Conservation (phyloP, 1,139 yeast species). For the Scheffersomyces segobiensis region DNA sequence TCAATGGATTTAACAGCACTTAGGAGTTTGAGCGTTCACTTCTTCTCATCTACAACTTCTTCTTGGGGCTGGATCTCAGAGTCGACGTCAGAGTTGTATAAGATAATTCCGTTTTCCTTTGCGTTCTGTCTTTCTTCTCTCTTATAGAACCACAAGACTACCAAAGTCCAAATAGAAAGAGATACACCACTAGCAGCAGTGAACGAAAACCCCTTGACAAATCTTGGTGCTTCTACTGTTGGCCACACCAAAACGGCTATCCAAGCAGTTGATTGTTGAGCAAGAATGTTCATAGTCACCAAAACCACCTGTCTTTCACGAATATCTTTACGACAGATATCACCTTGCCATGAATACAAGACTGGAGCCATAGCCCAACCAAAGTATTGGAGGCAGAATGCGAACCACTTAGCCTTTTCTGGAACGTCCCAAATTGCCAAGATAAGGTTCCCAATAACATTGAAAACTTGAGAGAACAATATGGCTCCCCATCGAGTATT, state of each 20-base stretch:
- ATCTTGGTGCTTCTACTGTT: constrained; percentile 54
- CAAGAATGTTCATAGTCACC: constrained; percentile 46
- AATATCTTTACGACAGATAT: constrained; percentile 46
- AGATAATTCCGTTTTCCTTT: constrained; percentile 38
- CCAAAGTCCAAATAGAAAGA: constrained; percentile 54
- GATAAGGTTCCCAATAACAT: constrained; percentile 38
- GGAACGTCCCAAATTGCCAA: constrained; percentile 49
- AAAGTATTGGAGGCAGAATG: constrained; percentile 42
- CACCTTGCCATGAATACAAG: constrained; percentile 46
- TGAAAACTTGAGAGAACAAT: constrained; percentile 48
- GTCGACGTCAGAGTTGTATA: constrained; percentile 12
- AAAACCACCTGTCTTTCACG: constrained; percentile 45
- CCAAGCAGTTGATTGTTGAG: constrained; percentile 47
- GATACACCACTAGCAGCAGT: constrained; percentile 54
- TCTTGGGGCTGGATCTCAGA: neutral
- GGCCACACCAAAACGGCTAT: constrained; percentile 39
- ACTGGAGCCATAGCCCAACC: constrained; percentile 56
- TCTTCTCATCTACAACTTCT: neutral
- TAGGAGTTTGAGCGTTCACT: neutral
- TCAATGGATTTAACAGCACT: neutral
- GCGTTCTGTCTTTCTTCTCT: constrained; percentile 55
- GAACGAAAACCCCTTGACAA: constrained; percentile 49
- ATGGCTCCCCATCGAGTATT: constrained; percentile 59
- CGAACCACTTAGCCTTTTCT: constrained; percentile 48
- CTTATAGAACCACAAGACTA: constrained; percentile 59